Base-by-base conservation (phyloP, 2,329 filamentous ascomycete species). In the Sclerotiophoma versabilis region DNA sequence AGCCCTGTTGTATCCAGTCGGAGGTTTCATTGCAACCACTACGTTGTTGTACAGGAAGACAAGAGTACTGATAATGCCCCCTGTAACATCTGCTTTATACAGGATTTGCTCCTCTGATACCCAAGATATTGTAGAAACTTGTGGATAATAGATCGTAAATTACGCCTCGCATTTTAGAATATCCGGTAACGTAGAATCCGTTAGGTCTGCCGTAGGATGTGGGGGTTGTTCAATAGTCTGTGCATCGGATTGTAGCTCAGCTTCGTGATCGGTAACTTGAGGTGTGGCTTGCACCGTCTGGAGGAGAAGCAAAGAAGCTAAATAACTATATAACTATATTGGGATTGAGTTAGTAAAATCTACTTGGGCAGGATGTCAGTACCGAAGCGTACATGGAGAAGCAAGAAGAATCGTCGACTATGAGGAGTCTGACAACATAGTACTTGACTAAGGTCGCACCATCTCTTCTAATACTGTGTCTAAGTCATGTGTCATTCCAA, bases 51-150 rank as follows among this genome's bases (percentile, higher is more conserved):
- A 17, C 5, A 48, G 25, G 10, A 39, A 32, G 26, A 61, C 57
- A 2, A 54, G 34, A n/a, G 49, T 33, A 15, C 27, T 45, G 14
- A 64, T 44, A 15, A 59, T 65, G 5, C 58, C 65, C 15, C 64
- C 60, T 2, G 53, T 58, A n/a, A 68, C 43, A 17, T 48, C 52
- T 5, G 45, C 54, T 2, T 59, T 63, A 37, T 60, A 64, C 1
- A 58, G 38, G 17, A 68, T 58, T 30, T 66, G 47, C 5, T 41
- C 48, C 36, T 58, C 41, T 15, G 55, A 59, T 14, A 66, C 49
- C 65, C 63, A 68, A 25, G 49, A 58, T 5, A 64, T 32, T 0
- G 49, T 52, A 3, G 44, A 48, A 4, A 48, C 22, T 8, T 26
- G 10, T 5, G 45, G 45, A 17, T 11, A 19, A 17, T 48, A 32